Evolutionary conservation across 1,284 basidiomycete genomes (phyloP).

Genomic region (Flammula alnicola): DNA sequence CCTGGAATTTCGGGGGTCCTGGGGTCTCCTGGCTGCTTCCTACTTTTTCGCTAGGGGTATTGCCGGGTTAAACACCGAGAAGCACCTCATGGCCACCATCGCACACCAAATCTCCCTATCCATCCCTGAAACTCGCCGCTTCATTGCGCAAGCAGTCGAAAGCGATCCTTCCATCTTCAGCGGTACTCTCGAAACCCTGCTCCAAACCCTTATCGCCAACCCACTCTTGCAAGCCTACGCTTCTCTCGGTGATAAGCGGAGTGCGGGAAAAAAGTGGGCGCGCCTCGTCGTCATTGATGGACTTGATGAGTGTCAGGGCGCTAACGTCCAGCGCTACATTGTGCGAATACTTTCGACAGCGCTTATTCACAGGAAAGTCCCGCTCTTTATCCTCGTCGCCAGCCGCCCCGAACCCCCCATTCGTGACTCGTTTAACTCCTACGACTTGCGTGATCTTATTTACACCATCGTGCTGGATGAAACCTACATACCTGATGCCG

Average conservation of each 20-base stretch:
- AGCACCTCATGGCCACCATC: slow-evolving; percentile 30
- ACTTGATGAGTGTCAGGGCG: slow-evolving; percentile 31
- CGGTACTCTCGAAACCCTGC: slow-evolving; percentile 25
- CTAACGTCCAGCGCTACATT: slow-evolving; percentile 29
- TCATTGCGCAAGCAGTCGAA: slow-evolving; percentile 28
- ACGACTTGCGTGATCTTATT: slow-evolving; percentile 26
- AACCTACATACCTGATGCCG: slow-evolving; percentile 22
- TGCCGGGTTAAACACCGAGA: slow-evolving; percentile 26
- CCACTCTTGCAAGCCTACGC: slow-evolving; percentile 25
- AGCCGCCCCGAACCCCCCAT: slow-evolving; percentile 32
- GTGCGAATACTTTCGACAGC: slow-evolving; percentile 31
- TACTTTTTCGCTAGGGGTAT: slow-evolving; percentile 27
- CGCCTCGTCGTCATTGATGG: slow-evolving; percentile 33
- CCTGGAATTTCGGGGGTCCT: no score
- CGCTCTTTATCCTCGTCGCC: slow-evolving; percentile 32
- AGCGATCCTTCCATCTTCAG: slow-evolving; percentile 28
- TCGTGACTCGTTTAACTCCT: slow-evolving; percentile 28
- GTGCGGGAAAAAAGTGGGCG: slow-evolving; percentile 16
- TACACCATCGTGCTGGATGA: slow-evolving; percentile 27
- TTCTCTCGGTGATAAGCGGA: slow-evolving; percentile 20
- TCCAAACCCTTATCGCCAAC: slow-evolving; percentile 26
- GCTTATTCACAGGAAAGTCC: slow-evolving; percentile 26
- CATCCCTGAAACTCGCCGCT: slow-evolving; percentile 25
- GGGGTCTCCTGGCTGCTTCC: slow-evolving; percentile 24
- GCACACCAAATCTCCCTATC: slow-evolving; percentile 29